Base-by-base conservation (phyloP, 805 yeast species). In the Metschnikowia baotianmanensis region DNA sequence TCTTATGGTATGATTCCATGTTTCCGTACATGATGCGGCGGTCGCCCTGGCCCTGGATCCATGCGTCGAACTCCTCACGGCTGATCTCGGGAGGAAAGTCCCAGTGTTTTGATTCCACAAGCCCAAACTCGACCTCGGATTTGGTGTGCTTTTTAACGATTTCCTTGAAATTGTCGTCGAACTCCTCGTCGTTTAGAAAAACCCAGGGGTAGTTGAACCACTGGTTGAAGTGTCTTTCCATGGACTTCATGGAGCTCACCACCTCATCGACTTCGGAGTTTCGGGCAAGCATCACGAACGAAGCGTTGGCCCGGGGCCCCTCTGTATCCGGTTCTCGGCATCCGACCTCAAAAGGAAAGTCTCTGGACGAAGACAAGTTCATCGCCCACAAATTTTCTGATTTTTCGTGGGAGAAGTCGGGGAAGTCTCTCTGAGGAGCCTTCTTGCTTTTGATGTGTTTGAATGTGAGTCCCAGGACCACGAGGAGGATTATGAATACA, bases 121-220 rank as follows among this genome's bases (percentile, higher is more conserved):
- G 46, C 2, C 96, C 97, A 67, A 90, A 93, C 51, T 80, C 77
- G 10, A 83, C 82, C 16, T 71, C 58, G 0, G 90, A 78, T 8
- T 71, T 65, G 4, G 93, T 83, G 38, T 76, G 65, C 31, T 69
- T 57, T 11, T 50, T 37, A 0, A 88, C 82, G 1, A 70, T 63
- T 2, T 52, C 53, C 52, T 75, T 78, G 61, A 93, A 93, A 15
- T 79, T 75, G 2, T 76, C 75, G 17, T 72, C 69, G 54, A 91
- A 90, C 13, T 78, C 80, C 43, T 77, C 89, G 60, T 91, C 87
- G 58, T 90, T 91, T 15, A 93, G 62, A 52, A 93, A 87, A 1
- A 87, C 83, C 82, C 95, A 93, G 0, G 96, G 97, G 58, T 93
- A 93, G 50, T 84, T 77, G 61, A 74, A 93, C 96, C 96, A 88